Evolutionary conservation across 352 stramenopile genomes (phyloP).

Genomic region (Globisporangium mamillatum): DNA sequence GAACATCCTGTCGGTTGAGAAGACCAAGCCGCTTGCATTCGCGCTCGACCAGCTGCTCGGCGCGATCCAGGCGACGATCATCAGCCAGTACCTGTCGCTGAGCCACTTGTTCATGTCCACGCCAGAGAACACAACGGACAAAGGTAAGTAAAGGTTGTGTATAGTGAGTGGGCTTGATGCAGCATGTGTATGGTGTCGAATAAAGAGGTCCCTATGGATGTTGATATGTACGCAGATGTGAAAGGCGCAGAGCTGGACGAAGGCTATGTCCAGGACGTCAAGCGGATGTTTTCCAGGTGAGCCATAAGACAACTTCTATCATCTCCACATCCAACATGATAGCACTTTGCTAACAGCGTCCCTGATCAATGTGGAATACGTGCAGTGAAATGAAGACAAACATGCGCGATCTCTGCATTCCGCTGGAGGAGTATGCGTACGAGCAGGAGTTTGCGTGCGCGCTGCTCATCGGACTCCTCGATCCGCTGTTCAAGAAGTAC

Average conservation of each 20-base stretch:
- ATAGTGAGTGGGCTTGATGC: not conserved
- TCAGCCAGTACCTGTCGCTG: constrained; percentile 63
- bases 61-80: constrained; percentile 63
- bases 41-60: constrained; percentile 63
- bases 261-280: constrained; percentile 70
- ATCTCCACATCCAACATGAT: not conserved
- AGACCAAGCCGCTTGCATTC: constrained; percentile 44
- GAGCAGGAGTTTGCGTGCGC: constrained; percentile 75
- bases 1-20: constrained; percentile 31
- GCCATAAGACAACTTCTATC: not conserved
- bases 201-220: not conserved
- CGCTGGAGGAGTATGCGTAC: constrained; percentile 81
- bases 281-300: constrained; percentile 48
- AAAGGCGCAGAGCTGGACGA: constrained; percentile 60
- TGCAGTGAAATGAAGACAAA: constrained; percentile 82
- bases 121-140: constrained; percentile 62
- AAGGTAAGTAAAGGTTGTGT: constrained; percentile 26
- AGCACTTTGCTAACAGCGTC: not conserved
- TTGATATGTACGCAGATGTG: constrained; percentile 15
- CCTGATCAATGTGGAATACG: not conserved
- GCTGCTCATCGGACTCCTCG: constrained; percentile 65
- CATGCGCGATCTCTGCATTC: constrained; percentile 81
- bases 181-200: not conserved
- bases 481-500: constrained; percentile 72
- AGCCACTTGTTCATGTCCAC: constrained; percentile 79